A percentile compares a stretch with the other conserved stretches of the same genome.
These are phyloP conservation scores for Heterobasidion annosum DNA, from an alignment of 1,284 basidiomycete species.

Conservation along the genomic window DNA sequence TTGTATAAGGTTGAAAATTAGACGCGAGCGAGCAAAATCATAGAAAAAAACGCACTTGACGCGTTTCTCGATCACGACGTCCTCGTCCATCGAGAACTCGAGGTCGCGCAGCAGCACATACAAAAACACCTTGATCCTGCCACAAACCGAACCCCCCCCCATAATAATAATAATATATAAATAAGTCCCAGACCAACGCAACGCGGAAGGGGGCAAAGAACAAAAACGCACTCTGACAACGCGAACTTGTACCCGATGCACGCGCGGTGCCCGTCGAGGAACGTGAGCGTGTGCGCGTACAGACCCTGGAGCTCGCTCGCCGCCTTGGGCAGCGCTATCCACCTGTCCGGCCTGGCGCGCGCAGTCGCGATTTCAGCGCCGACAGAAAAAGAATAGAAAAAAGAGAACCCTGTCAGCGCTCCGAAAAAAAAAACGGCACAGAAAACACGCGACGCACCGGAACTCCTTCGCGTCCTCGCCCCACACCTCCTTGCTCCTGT, in stretches of 20 bases:
- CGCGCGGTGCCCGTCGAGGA: slow-evolving; percentile 53
- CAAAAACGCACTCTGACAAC: slow-evolving; percentile 48
- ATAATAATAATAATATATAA: not conserved
- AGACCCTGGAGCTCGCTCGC: slow-evolving; percentile 46
- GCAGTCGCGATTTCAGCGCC: not conserved
- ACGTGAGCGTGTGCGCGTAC: slow-evolving; percentile 58
- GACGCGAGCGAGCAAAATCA: slow-evolving; percentile 4
- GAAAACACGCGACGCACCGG: slow-evolving; percentile 25
- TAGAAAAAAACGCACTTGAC: slow-evolving; percentile 40
- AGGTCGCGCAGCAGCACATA: slow-evolving; percentile 49
- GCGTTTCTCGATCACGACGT: slow-evolving; percentile 50
- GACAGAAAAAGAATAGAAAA: not conserved
- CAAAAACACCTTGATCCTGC: slow-evolving; percentile 54
- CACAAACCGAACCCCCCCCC: not conserved
- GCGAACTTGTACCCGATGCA: slow-evolving; percentile 72
- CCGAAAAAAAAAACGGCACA: slow-evolving; percentile 6
- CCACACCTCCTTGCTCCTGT: slow-evolving; percentile 53
- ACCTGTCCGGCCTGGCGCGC: slow-evolving; percentile 50
- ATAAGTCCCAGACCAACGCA: not conserved
- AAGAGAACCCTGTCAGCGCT: not conserved
- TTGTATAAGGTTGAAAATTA: not conserved
- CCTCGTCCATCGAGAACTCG: slow-evolving; percentile 42
- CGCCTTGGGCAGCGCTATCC: slow-evolving; percentile 30
- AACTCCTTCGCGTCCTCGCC: slow-evolving; percentile 62
- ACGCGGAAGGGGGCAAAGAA: not conserved